A percentile compares a stretch with the other conserved stretches of the same genome.
phyloP scores from a whole-genome alignment of 495 filamentous ascomycete species.

The Hypoxylon fragiforme region DNA sequence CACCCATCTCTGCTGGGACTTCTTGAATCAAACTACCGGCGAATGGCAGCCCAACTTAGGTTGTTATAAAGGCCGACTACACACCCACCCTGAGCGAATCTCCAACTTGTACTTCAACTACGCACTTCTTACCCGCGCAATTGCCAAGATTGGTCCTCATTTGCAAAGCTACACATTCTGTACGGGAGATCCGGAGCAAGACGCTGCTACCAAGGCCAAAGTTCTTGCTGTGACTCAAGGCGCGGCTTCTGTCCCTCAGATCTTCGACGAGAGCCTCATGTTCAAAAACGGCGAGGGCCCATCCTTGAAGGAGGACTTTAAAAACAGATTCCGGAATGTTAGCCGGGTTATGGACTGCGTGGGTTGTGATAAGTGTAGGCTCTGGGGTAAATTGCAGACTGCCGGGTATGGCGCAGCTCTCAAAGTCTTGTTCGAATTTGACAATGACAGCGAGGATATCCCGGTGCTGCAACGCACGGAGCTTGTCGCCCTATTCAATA shows the following conservation, averaged over 20 bases:
- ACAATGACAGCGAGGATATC: slow-evolving; percentile 69
- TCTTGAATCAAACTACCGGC: slow-evolving; percentile 92
- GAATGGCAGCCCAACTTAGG: slow-evolving; percentile 89
- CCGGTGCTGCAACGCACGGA: slow-evolving; percentile 84
- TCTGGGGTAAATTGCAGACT: slow-evolving; percentile 98
- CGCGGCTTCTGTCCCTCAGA: slow-evolving; percentile 65
- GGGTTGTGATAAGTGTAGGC: slow-evolving; percentile 95
- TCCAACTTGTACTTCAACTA: slow-evolving; percentile 99
- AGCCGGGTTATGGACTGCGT: slow-evolving; percentile 98
- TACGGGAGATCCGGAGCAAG: slow-evolving; percentile 78
- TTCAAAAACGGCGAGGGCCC: slow-evolving; percentile 73
- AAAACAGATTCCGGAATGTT: slow-evolving; percentile 94
- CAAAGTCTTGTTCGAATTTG: slow-evolving; percentile 95
- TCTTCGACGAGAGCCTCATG: slow-evolving; percentile 95
- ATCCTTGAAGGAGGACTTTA: slow-evolving; percentile 94
- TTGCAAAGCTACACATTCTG: slow-evolving; percentile 86
- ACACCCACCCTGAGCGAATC: slow-evolving; percentile 83
- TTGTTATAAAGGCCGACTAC: slow-evolving; percentile 85
- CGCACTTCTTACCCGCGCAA: slow-evolving; percentile 84
- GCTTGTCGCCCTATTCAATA: slow-evolving; percentile 92
- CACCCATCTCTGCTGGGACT: slow-evolving; percentile 94
- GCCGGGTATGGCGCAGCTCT: slow-evolving; percentile 92
- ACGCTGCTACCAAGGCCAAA: slow-evolving; percentile 75
- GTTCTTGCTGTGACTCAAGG: slow-evolving; percentile 72
- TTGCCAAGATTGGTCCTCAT: slow-evolving; percentile 87